phyloP scores from a whole-genome alignment of 331 rosid genomes.

The Pyrus hybrid region DNA sequence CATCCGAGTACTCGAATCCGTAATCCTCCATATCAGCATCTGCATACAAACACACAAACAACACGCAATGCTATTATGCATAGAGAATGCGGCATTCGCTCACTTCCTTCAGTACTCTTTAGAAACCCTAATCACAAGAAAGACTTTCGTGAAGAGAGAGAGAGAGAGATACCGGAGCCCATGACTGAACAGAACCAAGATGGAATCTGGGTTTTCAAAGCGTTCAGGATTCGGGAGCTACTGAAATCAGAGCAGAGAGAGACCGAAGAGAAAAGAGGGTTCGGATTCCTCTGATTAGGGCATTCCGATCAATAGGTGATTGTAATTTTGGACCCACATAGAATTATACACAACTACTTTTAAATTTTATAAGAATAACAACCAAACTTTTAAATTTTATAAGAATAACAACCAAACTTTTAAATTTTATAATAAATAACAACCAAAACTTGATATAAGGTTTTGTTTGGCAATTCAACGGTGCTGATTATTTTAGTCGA shows the following conservation, averaged over 20 bases:
- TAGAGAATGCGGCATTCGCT: background rate
- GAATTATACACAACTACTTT: too few relatives aligned
- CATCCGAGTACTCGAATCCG: constrained; percentile 94
- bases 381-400: too few relatives aligned
- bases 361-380: too few relatives aligned
- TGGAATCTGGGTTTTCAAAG: background rate
- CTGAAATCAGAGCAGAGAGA: background rate
- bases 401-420: too few relatives aligned
- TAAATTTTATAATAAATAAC: too few relatives aligned
- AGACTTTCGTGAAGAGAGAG: background rate
- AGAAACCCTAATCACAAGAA: background rate
- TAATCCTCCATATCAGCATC: constrained; percentile 99
- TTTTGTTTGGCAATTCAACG: too few relatives aligned
- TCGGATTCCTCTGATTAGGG: background rate
- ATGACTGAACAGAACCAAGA: background rate
- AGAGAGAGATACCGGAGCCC: constrained; percentile 17
- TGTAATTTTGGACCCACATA: too few relatives aligned
- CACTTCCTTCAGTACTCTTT: background rate
- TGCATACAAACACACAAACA: constrained; percentile 18
- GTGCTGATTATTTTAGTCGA: too few relatives aligned
- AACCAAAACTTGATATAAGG: too few relatives aligned
- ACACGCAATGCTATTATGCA: background rate
- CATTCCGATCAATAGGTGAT: background rate
- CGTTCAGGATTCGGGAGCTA: background rate
- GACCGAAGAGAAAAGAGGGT: background rate